Evolutionary conservation across 345 rosid species (phyloP).

Genomic region (Stellera chamaejasme): DNA sequence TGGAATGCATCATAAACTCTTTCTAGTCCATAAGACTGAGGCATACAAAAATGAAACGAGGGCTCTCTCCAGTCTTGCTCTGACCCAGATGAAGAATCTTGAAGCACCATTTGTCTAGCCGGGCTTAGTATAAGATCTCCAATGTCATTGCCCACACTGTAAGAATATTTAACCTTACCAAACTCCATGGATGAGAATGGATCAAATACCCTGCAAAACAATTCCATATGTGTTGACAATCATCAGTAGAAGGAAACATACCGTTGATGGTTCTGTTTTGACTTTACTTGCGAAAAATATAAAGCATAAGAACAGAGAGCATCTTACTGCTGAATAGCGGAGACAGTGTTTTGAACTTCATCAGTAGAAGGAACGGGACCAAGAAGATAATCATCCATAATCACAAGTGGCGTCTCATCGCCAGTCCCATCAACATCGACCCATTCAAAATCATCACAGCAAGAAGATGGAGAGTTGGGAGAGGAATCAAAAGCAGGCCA

Average conservation of each 20-base stretch:
- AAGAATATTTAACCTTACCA: conserved; percentile 43
- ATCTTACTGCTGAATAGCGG: conserved; percentile 61
- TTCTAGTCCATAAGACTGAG: conserved; percentile 37
- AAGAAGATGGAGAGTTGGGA: conserved; percentile 14
- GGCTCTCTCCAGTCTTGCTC: conserved; percentile 74
- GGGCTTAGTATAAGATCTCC: conserved; percentile 25
- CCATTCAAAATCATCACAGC: conserved; percentile 52
- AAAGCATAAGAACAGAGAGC: too few species aligned
- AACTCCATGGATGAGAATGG: conserved; percentile 27
- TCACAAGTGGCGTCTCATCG: too few species aligned
- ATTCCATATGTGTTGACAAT: too few species aligned
- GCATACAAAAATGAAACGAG: conserved; percentile 23
- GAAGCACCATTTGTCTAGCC: conserved; percentile 17
- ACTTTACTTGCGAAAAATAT: too few species aligned
- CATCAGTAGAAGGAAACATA: too few species aligned
- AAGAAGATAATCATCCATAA: conserved; percentile 23
- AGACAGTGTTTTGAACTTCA: conserved; percentile 61
- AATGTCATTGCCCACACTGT: conserved; percentile 24
- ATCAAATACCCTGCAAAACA: conserved; percentile 42
- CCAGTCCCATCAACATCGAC: conserved; percentile 37
- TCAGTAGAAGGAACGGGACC: conserved; percentile 55
- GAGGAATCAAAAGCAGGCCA: conserved; percentile 25
- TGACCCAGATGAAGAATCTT: conserved; percentile 36
- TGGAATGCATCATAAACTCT: conserved; percentile 61
- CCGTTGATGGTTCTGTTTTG: too few species aligned